Evolutionary conservation across 768 basidiomycete genomes (phyloP).

Genomic region (Mycena venus): DNA sequence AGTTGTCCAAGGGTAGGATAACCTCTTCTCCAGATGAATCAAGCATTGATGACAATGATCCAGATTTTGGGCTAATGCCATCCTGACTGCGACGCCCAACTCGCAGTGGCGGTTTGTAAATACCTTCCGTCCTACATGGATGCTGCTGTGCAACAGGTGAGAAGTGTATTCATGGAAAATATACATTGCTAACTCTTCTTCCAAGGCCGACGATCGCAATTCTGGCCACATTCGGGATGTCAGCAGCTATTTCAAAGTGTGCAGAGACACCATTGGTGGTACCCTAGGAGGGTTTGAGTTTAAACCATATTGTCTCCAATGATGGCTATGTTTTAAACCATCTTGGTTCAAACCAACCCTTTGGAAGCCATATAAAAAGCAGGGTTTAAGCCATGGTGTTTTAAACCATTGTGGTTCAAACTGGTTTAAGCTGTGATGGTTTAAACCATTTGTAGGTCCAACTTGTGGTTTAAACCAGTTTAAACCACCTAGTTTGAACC

Average conservation of each 20-base stretch:
- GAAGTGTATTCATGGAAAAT: too few relatives aligned
- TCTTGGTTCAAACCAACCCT: too few relatives aligned
- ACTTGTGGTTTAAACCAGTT: too few relatives aligned
- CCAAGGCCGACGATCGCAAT: conserved; percentile 56
- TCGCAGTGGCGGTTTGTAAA: conserved; percentile 53
- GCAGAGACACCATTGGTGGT: conserved; percentile 57
- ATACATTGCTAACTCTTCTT: too few relatives aligned
- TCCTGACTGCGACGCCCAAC: conserved; percentile 33
- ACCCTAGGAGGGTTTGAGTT: too few relatives aligned
- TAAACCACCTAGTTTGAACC: too few relatives aligned
- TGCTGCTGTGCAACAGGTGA: conserved; percentile 56
- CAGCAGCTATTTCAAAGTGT: conserved; percentile 53
- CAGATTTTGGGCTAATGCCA: conserved; percentile 27
- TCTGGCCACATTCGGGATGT: conserved; percentile 48
- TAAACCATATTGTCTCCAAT: conserved; percentile 54
- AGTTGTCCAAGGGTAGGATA: conserved; percentile 54
- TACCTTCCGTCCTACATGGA: conserved; percentile 50
- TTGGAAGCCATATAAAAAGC: too few relatives aligned
- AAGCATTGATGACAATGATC: neutral
- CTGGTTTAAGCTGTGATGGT: too few relatives aligned
- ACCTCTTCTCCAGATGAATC: neutral
- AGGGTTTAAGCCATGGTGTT: too few relatives aligned
- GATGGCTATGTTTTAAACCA: conserved; percentile 49
- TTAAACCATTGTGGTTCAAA: too few relatives aligned
- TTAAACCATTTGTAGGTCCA: too few relatives aligned